phyloP scores from a whole-genome alignment of 2,329 filamentous ascomycete genomes.

The Aspergillus japonicus region DNA sequence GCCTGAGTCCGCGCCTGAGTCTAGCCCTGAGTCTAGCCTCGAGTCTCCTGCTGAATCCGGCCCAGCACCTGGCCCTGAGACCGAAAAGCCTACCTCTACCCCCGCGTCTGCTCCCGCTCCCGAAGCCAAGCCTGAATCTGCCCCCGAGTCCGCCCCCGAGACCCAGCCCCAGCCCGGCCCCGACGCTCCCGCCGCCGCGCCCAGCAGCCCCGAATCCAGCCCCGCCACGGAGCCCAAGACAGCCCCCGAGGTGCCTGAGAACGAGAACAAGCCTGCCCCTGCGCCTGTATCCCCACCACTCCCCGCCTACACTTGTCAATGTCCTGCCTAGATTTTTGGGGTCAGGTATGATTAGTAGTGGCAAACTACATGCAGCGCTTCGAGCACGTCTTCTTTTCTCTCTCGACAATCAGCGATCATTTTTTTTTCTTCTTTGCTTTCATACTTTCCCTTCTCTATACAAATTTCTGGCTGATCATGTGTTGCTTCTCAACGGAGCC shows the following conservation, averaged over 20 bases:
- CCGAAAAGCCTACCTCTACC: background rate
- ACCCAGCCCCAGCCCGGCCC: background rate
- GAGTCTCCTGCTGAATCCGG: background rate
- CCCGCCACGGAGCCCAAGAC: background rate
- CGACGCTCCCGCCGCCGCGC: too few relatives aligned
- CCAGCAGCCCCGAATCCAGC: too few relatives aligned
- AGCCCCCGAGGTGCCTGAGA: too few relatives aligned
- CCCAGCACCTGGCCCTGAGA: background rate
- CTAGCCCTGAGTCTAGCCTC: background rate
- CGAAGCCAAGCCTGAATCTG: constrained; percentile 8
- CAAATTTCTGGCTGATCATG: background rate
- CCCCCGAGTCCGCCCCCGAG: constrained; percentile 9
- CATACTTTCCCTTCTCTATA: background rate
- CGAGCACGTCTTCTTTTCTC: too few relatives aligned
- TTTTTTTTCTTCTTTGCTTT: background rate
- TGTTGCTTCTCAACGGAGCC: background rate
- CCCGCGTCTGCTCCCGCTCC: background rate
- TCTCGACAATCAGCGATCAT: too few relatives aligned
- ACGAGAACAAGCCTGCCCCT: background rate
- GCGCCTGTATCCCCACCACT: background rate
- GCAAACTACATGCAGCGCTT: too few relatives aligned
- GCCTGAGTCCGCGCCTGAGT: background rate
- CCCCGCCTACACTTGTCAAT: constrained; percentile 10
- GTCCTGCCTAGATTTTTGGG: background rate
- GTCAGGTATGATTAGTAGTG: too few relatives aligned